These are phyloP conservation scores for Ogataea ramenticola DNA, from an alignment of 805 yeast genomes.

Conservation along the genomic window DNA sequence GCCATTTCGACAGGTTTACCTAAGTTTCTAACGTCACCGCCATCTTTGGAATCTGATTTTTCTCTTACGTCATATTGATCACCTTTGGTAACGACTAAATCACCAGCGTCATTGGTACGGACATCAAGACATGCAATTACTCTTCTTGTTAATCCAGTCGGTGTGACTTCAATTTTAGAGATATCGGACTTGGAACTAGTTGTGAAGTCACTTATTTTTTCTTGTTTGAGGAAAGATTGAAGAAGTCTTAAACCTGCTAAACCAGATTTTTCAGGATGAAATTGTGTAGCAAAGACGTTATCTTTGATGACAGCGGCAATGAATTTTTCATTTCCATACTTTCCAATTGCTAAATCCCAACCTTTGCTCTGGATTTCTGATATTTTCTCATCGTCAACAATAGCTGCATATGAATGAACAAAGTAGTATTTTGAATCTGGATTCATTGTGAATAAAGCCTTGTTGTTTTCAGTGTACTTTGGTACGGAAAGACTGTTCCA, in stretches of 20 bases:
- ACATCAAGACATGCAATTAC: slow-evolving; percentile 96
- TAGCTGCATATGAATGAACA: slow-evolving; percentile 90
- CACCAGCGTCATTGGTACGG: slow-evolving; percentile 91
- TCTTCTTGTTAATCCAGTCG: slow-evolving; percentile 73
- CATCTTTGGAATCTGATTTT: slow-evolving; percentile 39
- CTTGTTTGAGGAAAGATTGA: slow-evolving; percentile 56
- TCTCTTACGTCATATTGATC: slow-evolving; percentile 98
- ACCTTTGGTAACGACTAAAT: slow-evolving; percentile 95
- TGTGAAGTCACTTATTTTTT: slow-evolving; percentile 22
- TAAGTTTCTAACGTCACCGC: slow-evolving; percentile 72
- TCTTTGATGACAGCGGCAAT: slow-evolving; percentile 74
- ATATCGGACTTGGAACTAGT: background rate
- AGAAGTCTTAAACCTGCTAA: slow-evolving; percentile 77
- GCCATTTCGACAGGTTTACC: slow-evolving; percentile 98
- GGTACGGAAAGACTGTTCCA: slow-evolving; percentile 54
- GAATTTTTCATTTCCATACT: slow-evolving; percentile 72
- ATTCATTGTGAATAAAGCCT: slow-evolving; percentile 53
- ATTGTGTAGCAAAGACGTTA: slow-evolving; percentile 91
- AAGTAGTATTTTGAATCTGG: slow-evolving; percentile 75
- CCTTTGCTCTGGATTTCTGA: slow-evolving; percentile 23
- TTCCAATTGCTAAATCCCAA: slow-evolving; percentile 71
- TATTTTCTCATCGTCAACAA: slow-evolving; percentile 35
- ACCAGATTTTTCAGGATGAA: slow-evolving; percentile 99
- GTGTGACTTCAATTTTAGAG: slow-evolving; percentile 16
- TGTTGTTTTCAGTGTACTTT: slow-evolving; percentile 7